Evolutionary conservation across 1,284 basidiomycete species (phyloP), one percentile per base, ranked within the genome.

Genomic region (Boletellus sp.): DNA sequence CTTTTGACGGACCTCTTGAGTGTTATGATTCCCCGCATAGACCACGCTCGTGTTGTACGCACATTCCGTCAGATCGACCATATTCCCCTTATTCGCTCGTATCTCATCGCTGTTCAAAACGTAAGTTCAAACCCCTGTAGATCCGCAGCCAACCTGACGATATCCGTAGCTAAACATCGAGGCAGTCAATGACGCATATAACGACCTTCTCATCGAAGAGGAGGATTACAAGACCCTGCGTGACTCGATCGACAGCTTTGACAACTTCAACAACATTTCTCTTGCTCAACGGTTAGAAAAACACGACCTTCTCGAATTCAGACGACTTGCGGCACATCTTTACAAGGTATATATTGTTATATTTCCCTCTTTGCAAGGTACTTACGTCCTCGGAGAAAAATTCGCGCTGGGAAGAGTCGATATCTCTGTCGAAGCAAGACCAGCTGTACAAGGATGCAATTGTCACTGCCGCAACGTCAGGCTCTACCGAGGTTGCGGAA

Each of bases 161-260:
- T 44, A 41, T 42, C 30, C 33, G 11, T 59, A 94, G 86, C 81
- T 96, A 65, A 98, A 99, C 71, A 82, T 99, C 45, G 90, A 95
- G 63, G 92, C 94, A 18, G 93, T 99, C 65, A 99, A 99, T 67
- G 93, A 97, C 60, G 95, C 95, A 5, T 97, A 96, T 76, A 97
- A 98, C 67, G 91, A 94, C 63, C 76, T 99, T 32, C 78, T 99
- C 50, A 98, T 99, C 57, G 97, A 99, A 71, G 97, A 99, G 72
- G 97, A 99, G 72, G 96, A 99, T 71, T 94, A 93, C 76, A 93
- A 96, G 71, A 97, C 95, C 1, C 81, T 99, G 10, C 86, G 97
- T 13, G 93, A 93, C 66, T 94, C 91, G 21, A 93, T 99, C 57
- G 95, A 98, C 72, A 93, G 92, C 68, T 95, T 96, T 65, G 94